Evolutionary conservation across 2,329 filamentous ascomycete genomes (phyloP).

Genomic region (Hortaea werneckii): DNA sequence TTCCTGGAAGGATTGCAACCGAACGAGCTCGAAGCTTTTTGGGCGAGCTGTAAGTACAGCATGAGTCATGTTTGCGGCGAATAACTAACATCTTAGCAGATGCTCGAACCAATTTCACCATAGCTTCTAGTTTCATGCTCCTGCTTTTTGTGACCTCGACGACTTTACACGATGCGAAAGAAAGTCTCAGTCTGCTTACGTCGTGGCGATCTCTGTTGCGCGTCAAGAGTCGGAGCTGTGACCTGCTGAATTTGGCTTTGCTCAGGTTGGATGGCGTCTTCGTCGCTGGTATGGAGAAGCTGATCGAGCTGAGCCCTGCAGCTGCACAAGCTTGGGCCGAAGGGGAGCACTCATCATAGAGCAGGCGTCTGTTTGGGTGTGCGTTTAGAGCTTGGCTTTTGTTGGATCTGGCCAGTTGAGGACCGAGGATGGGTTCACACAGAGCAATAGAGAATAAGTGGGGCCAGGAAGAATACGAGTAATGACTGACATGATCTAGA

Average conservation of each 20-base stretch:
- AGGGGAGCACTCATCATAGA: not conserved
- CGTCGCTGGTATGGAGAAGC: conserved; percentile 19
- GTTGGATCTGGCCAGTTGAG: no score
- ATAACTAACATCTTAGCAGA: no score
- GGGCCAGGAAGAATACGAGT: not conserved
- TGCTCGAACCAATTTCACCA: conserved; percentile 26
- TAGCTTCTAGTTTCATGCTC: conserved; percentile 25
- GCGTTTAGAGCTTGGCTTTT: no score
- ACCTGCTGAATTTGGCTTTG: conserved; percentile 24
- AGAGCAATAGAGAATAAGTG: not conserved
- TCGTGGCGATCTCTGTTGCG: conserved; percentile 22
- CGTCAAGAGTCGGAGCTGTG: conserved; percentile 25
- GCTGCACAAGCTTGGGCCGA: conserved; percentile 20
- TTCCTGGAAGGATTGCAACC: conserved; percentile 22
- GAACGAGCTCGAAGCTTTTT: conserved; percentile 24
- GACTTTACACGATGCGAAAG: conserved; percentile 18
- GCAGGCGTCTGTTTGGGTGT: no score
- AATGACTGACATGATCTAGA: not conserved
- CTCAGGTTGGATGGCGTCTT: conserved; percentile 23
- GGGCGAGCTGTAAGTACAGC: conserved; percentile 26
- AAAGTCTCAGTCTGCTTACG: conserved; percentile 21
- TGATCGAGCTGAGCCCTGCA: conserved; percentile 22
- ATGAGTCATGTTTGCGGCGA: no score
- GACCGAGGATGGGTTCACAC: not conserved
- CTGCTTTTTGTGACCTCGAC: conserved; percentile 24